Conservation (phyloP, 345 rosid species). For the Atalantia buxifolia region DNA sequence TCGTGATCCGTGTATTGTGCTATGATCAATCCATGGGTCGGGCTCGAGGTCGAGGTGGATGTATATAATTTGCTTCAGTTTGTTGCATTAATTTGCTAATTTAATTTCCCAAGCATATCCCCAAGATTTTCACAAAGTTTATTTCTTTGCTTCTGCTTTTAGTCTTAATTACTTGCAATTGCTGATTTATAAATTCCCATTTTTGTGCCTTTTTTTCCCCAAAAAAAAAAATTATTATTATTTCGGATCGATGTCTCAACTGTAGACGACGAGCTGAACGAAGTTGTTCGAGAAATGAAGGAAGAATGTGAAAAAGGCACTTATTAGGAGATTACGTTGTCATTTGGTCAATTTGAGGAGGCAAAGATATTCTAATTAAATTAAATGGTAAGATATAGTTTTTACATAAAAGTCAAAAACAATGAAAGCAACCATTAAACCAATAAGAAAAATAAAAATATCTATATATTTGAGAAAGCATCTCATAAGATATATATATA, state of each 20-base stretch:
- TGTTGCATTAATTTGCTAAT: background rate
- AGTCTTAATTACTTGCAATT: background rate
- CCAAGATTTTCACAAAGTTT: background rate
- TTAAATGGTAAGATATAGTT: background rate
- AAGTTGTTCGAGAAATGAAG: background rate
- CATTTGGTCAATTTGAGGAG: background rate
- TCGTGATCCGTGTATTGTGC: slow-evolving; percentile 17
- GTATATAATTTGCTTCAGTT: background rate
- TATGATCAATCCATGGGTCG: background rate
- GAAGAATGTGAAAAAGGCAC: background rate
- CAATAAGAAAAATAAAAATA: background rate
- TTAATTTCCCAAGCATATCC: too few relatives aligned
- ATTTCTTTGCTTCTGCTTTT: background rate
- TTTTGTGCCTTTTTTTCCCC: too few relatives aligned
- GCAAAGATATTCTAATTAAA: background rate
- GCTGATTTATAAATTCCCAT: too few relatives aligned
- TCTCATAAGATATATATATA: too few relatives aligned
- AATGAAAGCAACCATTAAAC: background rate
- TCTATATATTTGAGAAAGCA: too few relatives aligned
- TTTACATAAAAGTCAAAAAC: background rate
- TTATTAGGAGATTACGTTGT: background rate
- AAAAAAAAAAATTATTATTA: too few relatives aligned
- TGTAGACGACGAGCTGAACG: background rate
- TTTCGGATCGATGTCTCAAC: background rate
- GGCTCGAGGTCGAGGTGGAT: slow-evolving; percentile 6